These are phyloP conservation scores for Glomus cerebriforme DNA, from an alignment of 192 early-diverging fungal species.

Conservation along the genomic window DNA sequence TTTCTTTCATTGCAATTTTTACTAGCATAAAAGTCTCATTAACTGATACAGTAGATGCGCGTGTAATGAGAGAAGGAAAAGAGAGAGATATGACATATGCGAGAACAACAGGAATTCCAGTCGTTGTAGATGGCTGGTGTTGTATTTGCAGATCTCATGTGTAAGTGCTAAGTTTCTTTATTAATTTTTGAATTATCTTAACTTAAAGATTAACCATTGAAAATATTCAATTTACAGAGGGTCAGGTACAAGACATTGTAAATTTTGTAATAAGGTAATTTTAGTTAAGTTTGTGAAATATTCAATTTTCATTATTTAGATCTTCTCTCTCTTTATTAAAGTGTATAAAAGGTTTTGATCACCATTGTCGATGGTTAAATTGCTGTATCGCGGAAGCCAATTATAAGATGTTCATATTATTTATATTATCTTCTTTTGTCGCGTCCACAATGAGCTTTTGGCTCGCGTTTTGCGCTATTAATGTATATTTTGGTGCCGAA, in stretches of 20 bases:
- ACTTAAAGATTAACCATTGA: not conserved
- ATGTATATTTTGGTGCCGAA: slow-evolving; percentile 15
- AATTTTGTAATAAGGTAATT: slow-evolving; percentile 32
- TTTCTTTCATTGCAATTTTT: slow-evolving; percentile 4
- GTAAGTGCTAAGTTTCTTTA: not conserved
- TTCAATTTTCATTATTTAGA: not conserved
- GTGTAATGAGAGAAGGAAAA: not conserved
- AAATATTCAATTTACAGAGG: not conserved
- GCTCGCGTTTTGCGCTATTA: not conserved
- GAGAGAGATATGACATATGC: slow-evolving; percentile 22
- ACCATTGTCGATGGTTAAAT: slow-evolving; percentile 32
- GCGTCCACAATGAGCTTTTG: slow-evolving; percentile 17
- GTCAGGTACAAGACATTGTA: slow-evolving; percentile 25
- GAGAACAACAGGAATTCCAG: slow-evolving; percentile 1
- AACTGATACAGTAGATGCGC: slow-evolving; percentile 20
- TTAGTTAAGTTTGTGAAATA: not conserved
- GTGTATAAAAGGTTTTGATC: slow-evolving; percentile 19
- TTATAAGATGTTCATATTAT: slow-evolving; percentile 26
- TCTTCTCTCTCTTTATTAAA: not conserved
- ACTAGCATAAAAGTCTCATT: slow-evolving; percentile 9
- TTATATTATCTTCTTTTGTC: slow-evolving; percentile 4
- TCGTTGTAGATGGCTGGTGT: slow-evolving; percentile 31
- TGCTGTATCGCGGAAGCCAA: slow-evolving; percentile 28
- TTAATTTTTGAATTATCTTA: not conserved
- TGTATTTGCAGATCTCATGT: slow-evolving; percentile 23